Base-by-base conservation (phyloP, 202 grass and related monocot species). In the Musa balbisiana region DNA sequence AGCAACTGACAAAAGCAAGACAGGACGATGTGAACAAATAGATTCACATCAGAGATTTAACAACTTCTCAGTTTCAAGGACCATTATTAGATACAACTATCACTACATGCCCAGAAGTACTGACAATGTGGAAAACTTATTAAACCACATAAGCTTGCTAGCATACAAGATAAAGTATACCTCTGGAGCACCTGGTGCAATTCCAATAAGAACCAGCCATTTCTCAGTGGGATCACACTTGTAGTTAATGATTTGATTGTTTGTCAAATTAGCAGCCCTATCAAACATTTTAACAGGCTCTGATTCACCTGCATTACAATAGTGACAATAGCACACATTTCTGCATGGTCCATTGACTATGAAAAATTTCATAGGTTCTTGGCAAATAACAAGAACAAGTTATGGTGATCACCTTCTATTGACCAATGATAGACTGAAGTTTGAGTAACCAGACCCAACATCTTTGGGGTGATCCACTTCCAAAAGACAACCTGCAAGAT, bases 161-260 rank as follows among this genome's bases (percentile, higher is more conserved):
- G 33, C 66, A 64, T 11, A 33, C 2, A 20, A 65, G 51, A 69
- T 25, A 13, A 2, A 74, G 20, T 16, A 27, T 81, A 92, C 93
- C 93, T 97, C 90, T 58, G 93, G 86, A 76, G 88, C 83, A 82
- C 93, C 93, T 69, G 93, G 90, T 67, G 93, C 93, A 65, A 97
- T 97, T 87, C 92, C 92, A 85, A 96, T 96, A 80, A 96, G 87
- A 69, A 96, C 92, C 21, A 96, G 90, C 92, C 92, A 96, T 83
- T 96, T 96, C 73, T 96, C 92, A 2, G 73, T 52, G 55, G 87
- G 82, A 75, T 92, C 92, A 33, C 89, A 96, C 29, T 87, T 82
- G 58, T 96, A 96, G 79, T 96, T 96, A 82, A 96, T 96, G 74
- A 96, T 92, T 80, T 96, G 92, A 84, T 96, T 94, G 62, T 90